Base-by-base conservation (phyloP, 495 filamentous ascomycete species). In the Hypoxylon fuscum region DNA sequence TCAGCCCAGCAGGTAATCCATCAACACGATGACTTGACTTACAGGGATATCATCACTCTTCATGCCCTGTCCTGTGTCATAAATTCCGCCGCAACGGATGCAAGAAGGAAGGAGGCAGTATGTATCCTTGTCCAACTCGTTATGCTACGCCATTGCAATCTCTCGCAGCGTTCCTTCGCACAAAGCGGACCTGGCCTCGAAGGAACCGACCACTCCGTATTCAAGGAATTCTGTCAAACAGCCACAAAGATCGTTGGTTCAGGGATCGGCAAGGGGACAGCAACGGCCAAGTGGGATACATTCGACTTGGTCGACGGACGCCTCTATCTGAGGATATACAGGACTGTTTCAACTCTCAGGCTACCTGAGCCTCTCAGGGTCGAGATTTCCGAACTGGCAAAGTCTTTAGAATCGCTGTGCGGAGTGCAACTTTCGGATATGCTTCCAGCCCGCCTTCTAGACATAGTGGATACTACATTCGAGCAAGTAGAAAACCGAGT, bases 281-380 rank as follows among this genome's bases (percentile, higher is more conserved):
- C 23, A 5, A 20, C 42, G 6, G 8, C 63, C 32, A 38, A 42
- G 21, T 84, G 78, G 64, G 83, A 90, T 62, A 59, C 86, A 0
- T 79, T 74, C 17, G 89, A 92, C 66, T 68, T 87, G 8, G 51
- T 91, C n/a, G 89, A 92, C 64, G 89, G 88, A 14, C 77, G 85
- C 37, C 61, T 90, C 1, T 82, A 88, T 50, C 31, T 55, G 17
- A 46, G 37, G 2, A 41, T 65, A 29, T 32, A 57, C 22, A 29
- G 15, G 10, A 27, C n/a, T n/a, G 25, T 66, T 29, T 43, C 35
- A n/a, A n/a, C 14, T 1, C 18, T 34, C 12, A 59, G 69, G 15
- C 5, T 69, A 46, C 68, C 56, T 7, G 11, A 52, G 5, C 21
- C 50, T 4, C 51, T 76, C 4, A 22, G 62, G 5, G 12, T 44